Evolutionary conservation across 2,329 filamentous ascomycete species (phyloP).

Genomic region (Pseudogymnoascus sp.): DNA sequence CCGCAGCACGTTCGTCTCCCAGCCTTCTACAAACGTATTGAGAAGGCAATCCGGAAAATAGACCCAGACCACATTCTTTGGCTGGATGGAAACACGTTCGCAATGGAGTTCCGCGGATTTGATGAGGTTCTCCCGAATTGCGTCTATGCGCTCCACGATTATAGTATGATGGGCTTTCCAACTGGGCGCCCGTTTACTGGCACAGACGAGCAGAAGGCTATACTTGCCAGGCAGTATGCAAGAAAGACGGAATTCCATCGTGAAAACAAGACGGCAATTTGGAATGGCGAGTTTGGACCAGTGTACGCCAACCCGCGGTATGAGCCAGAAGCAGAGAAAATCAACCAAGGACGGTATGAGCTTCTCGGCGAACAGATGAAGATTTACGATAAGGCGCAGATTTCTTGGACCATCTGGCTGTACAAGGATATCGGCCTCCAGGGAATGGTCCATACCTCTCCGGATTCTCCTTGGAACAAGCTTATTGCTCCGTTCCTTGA

Average conservation of each 20-base stretch:
- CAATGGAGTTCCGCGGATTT: slow-evolving; percentile 39
- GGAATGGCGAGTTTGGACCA: slow-evolving; percentile 47
- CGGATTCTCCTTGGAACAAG: slow-evolving; percentile 41
- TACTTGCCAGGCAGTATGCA: slow-evolving; percentile 36
- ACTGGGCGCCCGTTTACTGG: slow-evolving; percentile 35
- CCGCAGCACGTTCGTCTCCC: slow-evolving; percentile 39
- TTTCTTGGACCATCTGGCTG: slow-evolving; percentile 50
- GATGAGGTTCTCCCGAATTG: slow-evolving; percentile 36
- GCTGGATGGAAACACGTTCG: slow-evolving; percentile 39
- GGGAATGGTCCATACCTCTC: slow-evolving; percentile 44
- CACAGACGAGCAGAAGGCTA: slow-evolving; percentile 34
- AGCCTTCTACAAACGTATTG: slow-evolving; percentile 39
- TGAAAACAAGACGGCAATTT: slow-evolving; percentile 36
- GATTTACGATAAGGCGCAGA: slow-evolving; percentile 44
- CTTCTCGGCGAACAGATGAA: slow-evolving; percentile 39
- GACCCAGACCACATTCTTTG: slow-evolving; percentile 41
- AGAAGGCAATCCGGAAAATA: slow-evolving; percentile 38
- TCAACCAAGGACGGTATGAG: slow-evolving; percentile 37
- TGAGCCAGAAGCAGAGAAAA: slow-evolving; percentile 29
- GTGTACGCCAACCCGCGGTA: slow-evolving; percentile 28
- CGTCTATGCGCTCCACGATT: slow-evolving; percentile 40
- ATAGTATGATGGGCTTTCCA: slow-evolving; percentile 38
- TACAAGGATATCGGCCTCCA: slow-evolving; percentile 51
- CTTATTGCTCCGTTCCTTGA: slow-evolving; percentile 43
- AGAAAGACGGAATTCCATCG: slow-evolving; percentile 43